Conservation (phyloP, 768 basidiomycete species). For the Lactarius trivialis region DNA sequence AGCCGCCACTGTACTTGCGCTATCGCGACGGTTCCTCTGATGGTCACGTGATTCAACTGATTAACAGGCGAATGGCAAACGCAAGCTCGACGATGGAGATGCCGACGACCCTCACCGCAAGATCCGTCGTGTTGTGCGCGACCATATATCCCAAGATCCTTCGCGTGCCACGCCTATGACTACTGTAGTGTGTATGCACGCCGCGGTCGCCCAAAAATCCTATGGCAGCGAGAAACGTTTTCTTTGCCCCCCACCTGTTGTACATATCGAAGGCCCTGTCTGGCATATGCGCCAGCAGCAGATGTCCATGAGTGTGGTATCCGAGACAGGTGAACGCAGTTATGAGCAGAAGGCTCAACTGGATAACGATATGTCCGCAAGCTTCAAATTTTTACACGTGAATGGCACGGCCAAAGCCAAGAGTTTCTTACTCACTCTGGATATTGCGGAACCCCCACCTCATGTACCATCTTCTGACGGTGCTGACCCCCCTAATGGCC, state of each 20-base stretch:
- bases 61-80: slow-evolving; percentile 46
- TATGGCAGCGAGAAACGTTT: slow-evolving; percentile 95
- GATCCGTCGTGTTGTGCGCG: slow-evolving; percentile 78
- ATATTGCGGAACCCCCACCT: slow-evolving; percentile 71
- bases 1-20: slow-evolving; percentile 7
- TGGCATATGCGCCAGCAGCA: slow-evolving; percentile 78
- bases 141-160: slow-evolving; percentile 73
- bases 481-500: slow-evolving; percentile 40
- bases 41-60: slow-evolving; percentile 22
- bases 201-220: slow-evolving; percentile 92
- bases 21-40: not conserved
- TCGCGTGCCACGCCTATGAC: slow-evolving; percentile 80
- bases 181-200: slow-evolving; percentile 83
- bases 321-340: slow-evolving; percentile 75
- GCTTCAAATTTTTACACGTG: slow-evolving; percentile 89
- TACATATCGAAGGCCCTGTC: slow-evolving; percentile 85
- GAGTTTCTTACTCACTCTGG: slow-evolving; percentile 80
- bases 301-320: slow-evolving; percentile 79
- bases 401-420: slow-evolving; percentile 85
- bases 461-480: slow-evolving; percentile 36
- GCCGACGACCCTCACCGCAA: slow-evolving; percentile 64
- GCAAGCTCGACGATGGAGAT: slow-evolving; percentile 62
- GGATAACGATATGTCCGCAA: slow-evolving; percentile 78
- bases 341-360: slow-evolving; percentile 80
- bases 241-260: slow-evolving; percentile 87